A percentile compares a stretch with the other conserved stretches of the same genome.
Conservation (phyloP, 306 rosid species). For the Vicia sativa region DNA sequence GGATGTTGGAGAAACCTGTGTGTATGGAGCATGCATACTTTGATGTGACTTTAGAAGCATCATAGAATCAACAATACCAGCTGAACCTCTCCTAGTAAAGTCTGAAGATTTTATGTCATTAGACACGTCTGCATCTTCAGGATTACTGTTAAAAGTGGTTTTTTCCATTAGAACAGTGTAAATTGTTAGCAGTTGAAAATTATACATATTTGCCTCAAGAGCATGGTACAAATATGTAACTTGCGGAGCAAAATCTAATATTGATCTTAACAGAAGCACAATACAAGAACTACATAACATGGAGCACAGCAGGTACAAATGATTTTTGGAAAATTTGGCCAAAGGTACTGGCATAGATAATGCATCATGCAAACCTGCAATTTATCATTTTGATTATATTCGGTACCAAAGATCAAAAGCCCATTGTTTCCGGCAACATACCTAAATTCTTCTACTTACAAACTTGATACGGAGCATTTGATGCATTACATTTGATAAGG, state of each 20-base stretch:
- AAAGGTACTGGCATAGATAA: background rate
- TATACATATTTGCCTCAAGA: conserved; percentile 28
- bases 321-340: conserved; percentile 1
- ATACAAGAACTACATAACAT: conserved; percentile 24
- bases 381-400: conserved; percentile 1
- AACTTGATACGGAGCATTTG: background rate
- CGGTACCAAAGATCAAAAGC: background rate
- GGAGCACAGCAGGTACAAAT: background rate
- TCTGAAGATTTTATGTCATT: conserved; percentile 57
- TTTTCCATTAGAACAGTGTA: conserved; percentile 39
- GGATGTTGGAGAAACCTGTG: conserved; percentile 70
- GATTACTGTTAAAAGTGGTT: conserved; percentile 43
- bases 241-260: conserved; percentile 21
- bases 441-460: background rate
- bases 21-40: conserved; percentile 88
- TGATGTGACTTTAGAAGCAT: conserved; percentile 83
- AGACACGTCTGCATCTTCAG: conserved; percentile 45
- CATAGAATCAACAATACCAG: conserved; percentile 69
- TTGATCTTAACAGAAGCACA: conserved; percentile 27
- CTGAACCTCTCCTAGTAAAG: conserved; percentile 72
- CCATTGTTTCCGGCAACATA: background rate
- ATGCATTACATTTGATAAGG: conserved; percentile 1
- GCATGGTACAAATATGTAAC: conserved; percentile 9
- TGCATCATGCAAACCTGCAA: conserved; percentile 22
- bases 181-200: conserved; percentile 50